Percentiles rank a stretch among this genome's conserved stretches.
These are phyloP conservation scores for Phytophthora chlamydospora DNA, from an alignment of 352 stramenopile genomes.

Conservation along the genomic window DNA sequence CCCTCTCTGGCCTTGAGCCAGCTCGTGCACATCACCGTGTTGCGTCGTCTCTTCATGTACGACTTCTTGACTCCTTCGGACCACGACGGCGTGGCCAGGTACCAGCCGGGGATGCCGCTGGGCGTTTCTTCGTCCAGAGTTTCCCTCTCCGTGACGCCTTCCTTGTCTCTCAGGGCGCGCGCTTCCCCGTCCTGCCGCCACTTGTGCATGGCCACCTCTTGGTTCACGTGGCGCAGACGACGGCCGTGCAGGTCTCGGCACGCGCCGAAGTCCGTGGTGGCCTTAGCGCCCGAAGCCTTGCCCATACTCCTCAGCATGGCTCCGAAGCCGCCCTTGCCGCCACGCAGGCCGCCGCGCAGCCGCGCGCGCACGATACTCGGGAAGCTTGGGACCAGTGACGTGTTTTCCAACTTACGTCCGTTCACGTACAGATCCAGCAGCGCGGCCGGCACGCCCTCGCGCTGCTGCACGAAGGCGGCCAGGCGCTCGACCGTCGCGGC, in stretches of 20 bases:
- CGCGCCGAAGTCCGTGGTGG: constrained; percentile 80
- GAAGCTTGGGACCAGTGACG: constrained; percentile 43
- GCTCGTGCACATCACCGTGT: constrained; percentile 76
- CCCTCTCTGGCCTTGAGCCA: constrained; percentile 74
- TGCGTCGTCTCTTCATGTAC: constrained; percentile 86
- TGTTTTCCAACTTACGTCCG: constrained; percentile 43
- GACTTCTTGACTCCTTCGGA: constrained; percentile 83
- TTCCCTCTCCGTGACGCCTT: constrained; percentile 65
- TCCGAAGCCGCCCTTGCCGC: constrained; percentile 86
- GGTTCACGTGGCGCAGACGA: constrained; percentile 85
- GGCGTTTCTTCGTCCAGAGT: constrained; percentile 81
- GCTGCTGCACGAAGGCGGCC: constrained; percentile 46
- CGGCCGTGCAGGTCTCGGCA: constrained; percentile 83
- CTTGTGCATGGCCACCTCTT: constrained; percentile 86
- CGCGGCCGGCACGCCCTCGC: constrained; percentile 47
- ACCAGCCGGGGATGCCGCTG: constrained; percentile 86
- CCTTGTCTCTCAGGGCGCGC: constrained; percentile 52
- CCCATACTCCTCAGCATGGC: constrained; percentile 85
- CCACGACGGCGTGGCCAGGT: constrained; percentile 83
- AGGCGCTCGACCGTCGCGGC: constrained; percentile 49
- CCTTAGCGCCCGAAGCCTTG: constrained; percentile 71
- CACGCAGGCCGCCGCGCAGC: constrained; percentile 64
- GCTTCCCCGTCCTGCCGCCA: constrained; percentile 67
- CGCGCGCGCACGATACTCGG: constrained; percentile 69
- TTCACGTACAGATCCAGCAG: constrained; percentile 72